Base-by-base conservation (phyloP, 208 protist species). In the Leishmania lainsoni region DNA sequence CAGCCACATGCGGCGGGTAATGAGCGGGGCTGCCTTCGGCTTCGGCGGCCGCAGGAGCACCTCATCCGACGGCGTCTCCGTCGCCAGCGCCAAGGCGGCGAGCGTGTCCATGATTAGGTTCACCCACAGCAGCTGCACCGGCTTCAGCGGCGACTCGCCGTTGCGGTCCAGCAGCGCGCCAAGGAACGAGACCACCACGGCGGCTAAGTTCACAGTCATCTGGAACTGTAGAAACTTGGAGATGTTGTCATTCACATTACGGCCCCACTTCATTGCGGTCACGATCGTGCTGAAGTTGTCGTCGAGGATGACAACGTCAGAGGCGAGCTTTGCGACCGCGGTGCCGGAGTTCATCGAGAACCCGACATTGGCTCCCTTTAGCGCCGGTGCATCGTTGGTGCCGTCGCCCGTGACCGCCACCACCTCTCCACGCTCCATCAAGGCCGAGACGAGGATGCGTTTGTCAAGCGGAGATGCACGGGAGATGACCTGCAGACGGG, bases 271-370 rank as follows among this genome's bases (percentile, higher is more conserved):
- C 17, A 99, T 97, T 56, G 98, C 93, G 81, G 93, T 98, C 20
- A 99, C 98, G 85, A 99, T 99, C 6, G 98, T 98, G 16, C 83
- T 78, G 79, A 99, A 99, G 90, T 99, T 99, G 93, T 99, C 98
- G 79, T 99, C 94, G 35, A 99, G 88, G 49, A 99, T 90, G 29
- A 99, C 86, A 74, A 99, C 99, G 87, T 99, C 98, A 1, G 94
- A 96, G 16, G 98, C 96, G 8, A 97, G 89, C 81, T 99, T 99
- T 4, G 98, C 97, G 12, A 99, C 97, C 77, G 98, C 93, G 63
- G 92, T 98, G 35, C 95, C 96, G 52, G 86, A 93, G 86, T 98
- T 98, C 98, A 99, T 91, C 3, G 97, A 97, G 69, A 99, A 93
- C 63, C 99, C 99, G 1, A 99, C 99, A 86, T 99, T 93, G 48